phyloP scores from a whole-genome alignment of 2,329 filamentous ascomycete genomes.

The Trichothecium sympodiale region DNA sequence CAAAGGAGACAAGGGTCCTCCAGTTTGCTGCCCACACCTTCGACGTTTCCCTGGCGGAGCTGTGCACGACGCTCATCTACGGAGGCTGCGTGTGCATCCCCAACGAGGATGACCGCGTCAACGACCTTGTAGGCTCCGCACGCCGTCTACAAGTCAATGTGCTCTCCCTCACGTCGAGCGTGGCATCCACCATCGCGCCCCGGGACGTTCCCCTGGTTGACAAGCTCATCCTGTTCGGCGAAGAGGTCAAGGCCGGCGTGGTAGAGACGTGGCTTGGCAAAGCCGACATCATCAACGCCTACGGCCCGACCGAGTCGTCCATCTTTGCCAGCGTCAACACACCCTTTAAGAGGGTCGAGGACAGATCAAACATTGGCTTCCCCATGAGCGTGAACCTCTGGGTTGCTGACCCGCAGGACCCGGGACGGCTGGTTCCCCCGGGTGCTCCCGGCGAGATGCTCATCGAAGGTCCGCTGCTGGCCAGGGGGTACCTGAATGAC shows the following conservation, averaged over 20 bases:
- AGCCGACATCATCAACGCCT: constrained; percentile 20
- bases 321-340: constrained; percentile 10
- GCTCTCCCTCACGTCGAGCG: constrained; percentile 1
- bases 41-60: constrained; percentile 24
- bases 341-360: not conserved
- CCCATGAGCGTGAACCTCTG: constrained; percentile 12
- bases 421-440: constrained; percentile 9
- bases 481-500: constrained; percentile 12
- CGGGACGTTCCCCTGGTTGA: constrained; percentile 2
- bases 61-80: constrained; percentile 23
- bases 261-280: constrained; percentile 1
- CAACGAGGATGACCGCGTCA: not conserved
- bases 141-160: constrained; percentile 2
- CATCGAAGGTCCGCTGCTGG: constrained; percentile 14
- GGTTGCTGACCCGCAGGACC: constrained; percentile 22
- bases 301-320: constrained; percentile 29
- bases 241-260: constrained; percentile 1
- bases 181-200: constrained; percentile 1
- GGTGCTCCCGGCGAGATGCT: constrained; percentile 13
- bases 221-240: not conserved
- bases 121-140: constrained; percentile 2
- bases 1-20: constrained; percentile 6
- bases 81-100: constrained; percentile 27
- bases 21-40: constrained; percentile 23
- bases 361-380: constrained; percentile 6